A percentile compares a stretch with the other conserved stretches of the same genome.
phyloP scores from a whole-genome alignment of 225 moss, liverwort and hornwort genomes.

The Pseudoscleropodium purum region DNA sequence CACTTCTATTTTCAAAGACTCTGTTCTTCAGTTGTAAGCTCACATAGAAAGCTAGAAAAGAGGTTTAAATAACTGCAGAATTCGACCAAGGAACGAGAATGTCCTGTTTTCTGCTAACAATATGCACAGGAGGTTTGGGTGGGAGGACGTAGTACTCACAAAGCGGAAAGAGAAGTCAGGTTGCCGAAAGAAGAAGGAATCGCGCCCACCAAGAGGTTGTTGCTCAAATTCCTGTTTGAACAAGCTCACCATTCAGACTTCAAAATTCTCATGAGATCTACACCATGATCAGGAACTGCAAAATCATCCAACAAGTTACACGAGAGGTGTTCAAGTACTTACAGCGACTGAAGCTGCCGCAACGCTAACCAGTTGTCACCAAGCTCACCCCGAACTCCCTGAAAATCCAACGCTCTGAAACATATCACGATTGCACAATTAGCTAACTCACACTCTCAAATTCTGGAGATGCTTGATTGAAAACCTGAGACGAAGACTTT shows the following conservation, averaged over 20 bases:
- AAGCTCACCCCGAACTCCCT: slow-evolving; percentile 53
- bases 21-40: background rate
- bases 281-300: background rate
- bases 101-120: background rate
- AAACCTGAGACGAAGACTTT: background rate
- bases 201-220: slow-evolving; percentile 52
- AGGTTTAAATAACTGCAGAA: too few relatives aligned
- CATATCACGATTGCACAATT: background rate
- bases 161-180: slow-evolving; percentile 36
- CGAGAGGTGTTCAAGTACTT: background rate
- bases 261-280: background rate
- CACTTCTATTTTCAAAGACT: background rate
- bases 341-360: slow-evolving; percentile 62
- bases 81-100: background rate
- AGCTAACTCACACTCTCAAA: background rate
- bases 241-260: background rate
- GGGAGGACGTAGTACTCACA: slow-evolving; percentile 34
- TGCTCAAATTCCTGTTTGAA: slow-evolving; percentile 69
- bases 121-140: background rate
- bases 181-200: slow-evolving; percentile 61
- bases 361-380: slow-evolving; percentile 43
- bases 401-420: slow-evolving; percentile 49
- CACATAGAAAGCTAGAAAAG: background rate
- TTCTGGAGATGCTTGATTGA: background rate
- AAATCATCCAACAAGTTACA: background rate